Evolutionary conservation across 2,329 filamentous ascomycete genomes (phyloP), one percentile per base, ranked within the genome.

Genomic region (Escovopsis sp.): DNA sequence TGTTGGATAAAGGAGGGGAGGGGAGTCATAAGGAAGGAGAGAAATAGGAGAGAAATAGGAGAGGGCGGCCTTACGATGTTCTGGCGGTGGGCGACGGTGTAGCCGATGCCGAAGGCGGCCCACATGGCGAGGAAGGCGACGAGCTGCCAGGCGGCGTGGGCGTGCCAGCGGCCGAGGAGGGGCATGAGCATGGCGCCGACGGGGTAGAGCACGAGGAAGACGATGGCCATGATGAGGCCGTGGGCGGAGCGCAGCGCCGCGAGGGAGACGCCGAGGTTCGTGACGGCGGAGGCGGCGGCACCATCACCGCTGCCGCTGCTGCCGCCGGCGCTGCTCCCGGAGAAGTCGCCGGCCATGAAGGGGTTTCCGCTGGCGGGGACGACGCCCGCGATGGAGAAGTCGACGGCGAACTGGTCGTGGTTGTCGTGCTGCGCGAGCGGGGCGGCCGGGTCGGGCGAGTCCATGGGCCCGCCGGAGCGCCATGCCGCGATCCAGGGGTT

Each of bases 141-240:
- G 2, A 64, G 49, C 56, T 82, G 78, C 59, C 72, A 69, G 9
- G 58, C 59, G 6, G 66, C 73, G 51, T 82, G 78, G n/a, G 75
- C 49, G 41, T 68, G 54, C 70, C 70, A 79, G 38, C 65, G 72
- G 37, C 72, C 69, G 6, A 77, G 47, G 4, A 80, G 47, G 3
- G 76, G 73, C 69, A 81, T 79, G 35, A 78, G 54, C 4, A 75
- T 60, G 8, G 77, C 67, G 5, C 76, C 78, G 3, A 79, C 49
- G 1, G 78, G 78, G 48, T 77, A 80, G 19, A 77, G 59, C 11
- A 73, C 51, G 4, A 73, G 66, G 48, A 80, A 76, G 15, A 72
- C 69, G 38, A 80, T 53, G 26, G 69, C 67, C 75, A 81, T 77
- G 51, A 81, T 60, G 49, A 77, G 64, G 39, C 75, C 77, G 47